These are phyloP conservation scores for Podospora conica DNA, from an alignment of 495 filamentous ascomycete species.

Conservation along the genomic window DNA sequence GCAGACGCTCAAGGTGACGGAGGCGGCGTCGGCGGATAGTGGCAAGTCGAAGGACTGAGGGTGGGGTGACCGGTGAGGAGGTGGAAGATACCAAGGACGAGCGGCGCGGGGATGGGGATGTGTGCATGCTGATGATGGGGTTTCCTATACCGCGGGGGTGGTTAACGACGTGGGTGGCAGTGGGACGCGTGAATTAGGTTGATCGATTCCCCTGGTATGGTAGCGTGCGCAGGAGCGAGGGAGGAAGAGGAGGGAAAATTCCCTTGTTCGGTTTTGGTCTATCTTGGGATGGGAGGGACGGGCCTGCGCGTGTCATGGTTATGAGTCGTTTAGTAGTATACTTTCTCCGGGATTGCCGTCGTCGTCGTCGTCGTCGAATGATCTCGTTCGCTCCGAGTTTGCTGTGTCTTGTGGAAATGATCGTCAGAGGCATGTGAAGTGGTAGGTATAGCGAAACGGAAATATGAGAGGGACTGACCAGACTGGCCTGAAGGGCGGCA, in stretches of 20 bases:
- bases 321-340: too few relatives aligned
- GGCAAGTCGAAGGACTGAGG: neutral
- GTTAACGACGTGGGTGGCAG: too few relatives aligned
- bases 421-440: too few relatives aligned
- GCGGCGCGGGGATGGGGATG: neutral
- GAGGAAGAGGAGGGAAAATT: neutral
- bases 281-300: neutral
- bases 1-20: constrained; percentile 62
- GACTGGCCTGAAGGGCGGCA: too few relatives aligned
- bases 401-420: too few relatives aligned
- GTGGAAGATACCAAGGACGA: neutral
- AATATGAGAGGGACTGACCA: too few relatives aligned
- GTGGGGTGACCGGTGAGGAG: neutral
- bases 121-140: neutral
- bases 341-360: neutral
- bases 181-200: too few relatives aligned
- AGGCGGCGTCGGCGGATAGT: constrained; percentile 29
- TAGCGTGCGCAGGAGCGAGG: neutral
- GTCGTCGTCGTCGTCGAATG: neutral
- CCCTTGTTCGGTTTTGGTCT: neutral
- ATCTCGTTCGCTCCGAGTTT: too few relatives aligned
- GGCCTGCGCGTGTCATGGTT: neutral
- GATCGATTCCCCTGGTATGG: too few relatives aligned
- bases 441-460: too few relatives aligned
- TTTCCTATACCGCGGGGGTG: neutral